Base-by-base conservation (phyloP, 257 asterid genomes). In the Solanum clarkiae region DNA sequence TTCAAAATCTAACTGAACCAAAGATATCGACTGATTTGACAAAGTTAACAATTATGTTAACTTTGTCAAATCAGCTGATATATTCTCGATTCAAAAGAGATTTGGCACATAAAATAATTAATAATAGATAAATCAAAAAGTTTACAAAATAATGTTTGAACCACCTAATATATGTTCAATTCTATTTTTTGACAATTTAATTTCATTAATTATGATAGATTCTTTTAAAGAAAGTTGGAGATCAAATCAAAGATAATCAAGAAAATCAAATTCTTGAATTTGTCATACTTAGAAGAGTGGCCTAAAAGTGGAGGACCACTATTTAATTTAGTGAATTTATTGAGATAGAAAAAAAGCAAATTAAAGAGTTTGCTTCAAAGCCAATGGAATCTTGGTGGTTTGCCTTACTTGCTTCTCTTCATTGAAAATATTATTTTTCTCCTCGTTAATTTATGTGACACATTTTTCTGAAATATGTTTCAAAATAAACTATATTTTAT, bases 331-430 rank as follows among this genome's bases (percentile, higher is more conserved):
- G 45, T 66, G 45, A 16, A 12, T 53, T 79, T 9, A 13, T 29
- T 77, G 62, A 53, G n/a, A 83, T 26, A 29, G n/a, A 51, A 59
- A 55, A 55, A 66, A 84, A 55, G 53, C 57, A 72, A 74, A 36
- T 36, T 36, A 36, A 36, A 71, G 54, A 51, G 84, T 80, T 85
- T 77, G 84, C 80, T 85, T 85, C 69, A 85, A 85, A 85, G 87
- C 45, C 84, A 85, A 79, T 44, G 42, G 84, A 79, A 77, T 85
- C 84, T 85, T 29, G 65, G 80, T 85, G 84, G 87, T 75, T 85
- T 79, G 68, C 80, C 84, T 63, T 54, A 56, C 84, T 57, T 36
- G 72, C 53, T 62, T 51, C 65, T 77, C 84, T 75, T 49, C 4
- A 57, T 45, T 59, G 42, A 9, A 59, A 40, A 8, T 22, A 22